Evolutionary conservation across 106 monocot genomes (phyloP).

Genomic region (Ottelia alismoides): DNA sequence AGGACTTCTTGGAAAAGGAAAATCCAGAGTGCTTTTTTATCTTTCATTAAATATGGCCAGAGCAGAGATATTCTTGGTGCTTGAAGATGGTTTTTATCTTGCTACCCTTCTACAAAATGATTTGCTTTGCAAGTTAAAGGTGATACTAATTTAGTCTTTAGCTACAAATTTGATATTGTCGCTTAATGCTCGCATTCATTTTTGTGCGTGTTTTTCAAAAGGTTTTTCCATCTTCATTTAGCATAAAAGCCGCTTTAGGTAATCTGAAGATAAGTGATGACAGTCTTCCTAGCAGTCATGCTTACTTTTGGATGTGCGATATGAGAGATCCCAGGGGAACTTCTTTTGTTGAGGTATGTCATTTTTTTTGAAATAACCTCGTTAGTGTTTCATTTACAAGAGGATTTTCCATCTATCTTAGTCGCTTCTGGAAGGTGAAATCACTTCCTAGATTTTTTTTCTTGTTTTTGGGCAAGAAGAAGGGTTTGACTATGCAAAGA

Average conservation of each 20-base stretch:
- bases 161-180: not conserved
- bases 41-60: conserved; percentile 68
- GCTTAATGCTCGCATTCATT: not conserved
- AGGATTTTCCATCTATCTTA: no score
- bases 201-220: conserved; percentile 13
- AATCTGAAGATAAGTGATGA: conserved; percentile 99
- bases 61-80: conserved; percentile 84
- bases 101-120: conserved; percentile 85
- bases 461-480: no score
- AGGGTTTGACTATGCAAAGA: no score
- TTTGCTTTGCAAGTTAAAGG: conserved; percentile 86
- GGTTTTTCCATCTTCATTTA: conserved; percentile 94
- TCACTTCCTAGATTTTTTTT: no score
- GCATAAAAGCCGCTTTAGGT: conserved; percentile 93
- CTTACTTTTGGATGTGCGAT: conserved; percentile 92
- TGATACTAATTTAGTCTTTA: conserved; percentile 13
- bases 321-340: conserved; percentile 95
- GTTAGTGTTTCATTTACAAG: no score
- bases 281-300: conserved; percentile 59
- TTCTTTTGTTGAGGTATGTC: conserved; percentile 91
- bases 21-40: conserved; percentile 69
- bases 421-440: no score
- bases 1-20: conserved; percentile 72
- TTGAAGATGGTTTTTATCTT: conserved; percentile 58
- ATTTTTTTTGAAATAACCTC: no score